These are phyloP conservation scores for Pelargonium citronellum DNA, from an alignment of 441 rosid genomes.

Conservation along the genomic window DNA sequence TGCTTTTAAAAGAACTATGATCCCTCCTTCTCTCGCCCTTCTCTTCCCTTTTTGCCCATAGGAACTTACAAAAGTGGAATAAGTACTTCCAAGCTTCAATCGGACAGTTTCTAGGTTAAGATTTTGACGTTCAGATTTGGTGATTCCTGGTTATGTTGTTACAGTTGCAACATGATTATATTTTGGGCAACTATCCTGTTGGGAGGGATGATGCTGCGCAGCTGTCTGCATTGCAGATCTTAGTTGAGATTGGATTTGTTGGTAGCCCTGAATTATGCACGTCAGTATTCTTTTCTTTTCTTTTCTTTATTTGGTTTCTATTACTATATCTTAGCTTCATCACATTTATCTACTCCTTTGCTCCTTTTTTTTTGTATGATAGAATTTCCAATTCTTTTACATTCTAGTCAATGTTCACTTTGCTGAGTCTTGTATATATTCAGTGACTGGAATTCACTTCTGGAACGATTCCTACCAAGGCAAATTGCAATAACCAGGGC, in stretches of 20 bases:
- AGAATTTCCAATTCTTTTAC: neutral
- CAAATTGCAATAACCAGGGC: conserved; percentile 95
- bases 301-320: neutral
- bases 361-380: too few species aligned
- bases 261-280: conserved; percentile 86
- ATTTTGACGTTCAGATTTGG: conserved; percentile 16
- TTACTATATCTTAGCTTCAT: neutral
- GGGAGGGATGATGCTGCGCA: conserved; percentile 99
- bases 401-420: conserved; percentile 19
- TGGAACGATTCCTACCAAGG: conserved; percentile 84
- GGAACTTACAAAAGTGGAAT: neutral
- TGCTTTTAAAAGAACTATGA: neutral
- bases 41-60: neutral
- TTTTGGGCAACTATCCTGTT: conserved; percentile 92
- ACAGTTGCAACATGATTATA: conserved; percentile 97
- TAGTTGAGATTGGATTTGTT: conserved; percentile 87
- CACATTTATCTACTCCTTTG: neutral
- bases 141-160: conserved; percentile 29
- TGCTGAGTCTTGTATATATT: conserved; percentile 19
- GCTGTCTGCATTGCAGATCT: conserved; percentile 88
- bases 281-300: conserved; percentile 42
- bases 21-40: neutral
- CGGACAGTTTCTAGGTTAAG: neutral
- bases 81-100: conserved; percentile 5
- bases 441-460: conserved; percentile 87